These are phyloP conservation scores for Wickerhamomyces tratensis DNA, from an alignment of 805 yeast genomes.

Conservation along the genomic window DNA sequence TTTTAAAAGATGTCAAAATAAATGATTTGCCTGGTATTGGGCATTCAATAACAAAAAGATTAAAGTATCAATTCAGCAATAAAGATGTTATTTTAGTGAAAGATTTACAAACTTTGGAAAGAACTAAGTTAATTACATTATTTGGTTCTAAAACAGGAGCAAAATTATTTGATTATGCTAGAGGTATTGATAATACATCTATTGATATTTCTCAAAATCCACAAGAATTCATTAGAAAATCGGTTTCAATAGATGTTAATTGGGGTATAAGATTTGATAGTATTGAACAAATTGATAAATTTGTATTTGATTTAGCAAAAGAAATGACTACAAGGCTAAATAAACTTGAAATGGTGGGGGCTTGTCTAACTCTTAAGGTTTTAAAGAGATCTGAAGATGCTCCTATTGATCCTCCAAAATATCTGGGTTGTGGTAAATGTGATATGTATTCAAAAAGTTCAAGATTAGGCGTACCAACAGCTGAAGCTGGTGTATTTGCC, in stretches of 20 bases:
- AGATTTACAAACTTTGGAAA: conserved; percentile 27
- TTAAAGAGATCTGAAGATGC: conserved; percentile 58
- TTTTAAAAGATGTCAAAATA: conserved; percentile 18
- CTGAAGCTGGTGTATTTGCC: conserved; percentile 49
- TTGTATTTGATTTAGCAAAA: conserved; percentile 43
- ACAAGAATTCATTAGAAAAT: conserved; percentile 49
- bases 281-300: conserved; percentile 51
- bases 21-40: conserved; percentile 59
- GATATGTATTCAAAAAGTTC: conserved; percentile 51
- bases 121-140: conserved; percentile 26
- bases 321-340: conserved; percentile 51
- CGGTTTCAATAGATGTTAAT: conserved; percentile 81
- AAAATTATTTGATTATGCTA: conserved; percentile 46
- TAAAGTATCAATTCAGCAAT: conserved; percentile 24
- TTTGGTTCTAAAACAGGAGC: conserved; percentile 68
- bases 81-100: conserved; percentile 20
- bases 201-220: conserved; percentile 43
- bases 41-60: conserved; percentile 33
- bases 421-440: conserved; percentile 78
- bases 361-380: conserved; percentile 53
- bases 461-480: conserved; percentile 50
- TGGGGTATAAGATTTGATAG: conserved; percentile 79
- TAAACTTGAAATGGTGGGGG: conserved; percentile 37
- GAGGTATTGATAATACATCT: conserved; percentile 60
- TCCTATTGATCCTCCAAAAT: conserved; percentile 69